Conservation (phyloP, 106 monocot species). For the Dioscorea alata region DNA sequence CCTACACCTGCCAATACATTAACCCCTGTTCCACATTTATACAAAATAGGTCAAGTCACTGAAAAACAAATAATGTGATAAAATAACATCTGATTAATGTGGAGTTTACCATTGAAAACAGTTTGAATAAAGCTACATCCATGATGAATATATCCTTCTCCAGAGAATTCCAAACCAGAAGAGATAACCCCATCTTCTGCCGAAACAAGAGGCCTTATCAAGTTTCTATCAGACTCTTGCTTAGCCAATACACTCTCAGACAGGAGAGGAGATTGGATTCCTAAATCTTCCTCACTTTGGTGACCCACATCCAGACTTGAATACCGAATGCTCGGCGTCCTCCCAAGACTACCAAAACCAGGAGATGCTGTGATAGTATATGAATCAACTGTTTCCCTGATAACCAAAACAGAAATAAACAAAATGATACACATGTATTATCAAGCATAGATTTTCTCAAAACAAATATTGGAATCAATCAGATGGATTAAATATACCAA, state of each 20-base stretch:
- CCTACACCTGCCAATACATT: slow-evolving; percentile 91
- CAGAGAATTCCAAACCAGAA: slow-evolving; percentile 13
- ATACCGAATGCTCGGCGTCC: slow-evolving; percentile 5
- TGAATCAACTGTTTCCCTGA: slow-evolving; percentile 31
- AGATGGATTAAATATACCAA: too few species aligned
- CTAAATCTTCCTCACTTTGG: slow-evolving; percentile 17
- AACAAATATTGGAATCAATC: too few species aligned
- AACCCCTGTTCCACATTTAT: slow-evolving; percentile 54
- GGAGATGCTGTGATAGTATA: slow-evolving; percentile 35
- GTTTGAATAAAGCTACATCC: slow-evolving; percentile 25
- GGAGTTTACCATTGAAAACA: slow-evolving; percentile 30
- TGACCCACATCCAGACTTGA: slow-evolving; percentile 5
- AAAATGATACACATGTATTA: too few species aligned
- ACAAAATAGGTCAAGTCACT: neutral
- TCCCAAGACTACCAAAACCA: slow-evolving; percentile 23
- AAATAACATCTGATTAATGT: too few species aligned
- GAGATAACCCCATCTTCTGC: neutral
- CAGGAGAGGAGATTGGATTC: slow-evolving; percentile 13
- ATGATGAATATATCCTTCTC: slow-evolving; percentile 3
- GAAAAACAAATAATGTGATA: too few species aligned
- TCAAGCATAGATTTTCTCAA: too few species aligned
- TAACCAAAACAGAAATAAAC: too few species aligned
- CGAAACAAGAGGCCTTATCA: neutral
- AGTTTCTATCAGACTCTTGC: slow-evolving; percentile 6
- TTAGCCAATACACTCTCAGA: slow-evolving; percentile 3